Base-by-base conservation (phyloP, 257 asterid species). In the Cordia subcordata region DNA sequence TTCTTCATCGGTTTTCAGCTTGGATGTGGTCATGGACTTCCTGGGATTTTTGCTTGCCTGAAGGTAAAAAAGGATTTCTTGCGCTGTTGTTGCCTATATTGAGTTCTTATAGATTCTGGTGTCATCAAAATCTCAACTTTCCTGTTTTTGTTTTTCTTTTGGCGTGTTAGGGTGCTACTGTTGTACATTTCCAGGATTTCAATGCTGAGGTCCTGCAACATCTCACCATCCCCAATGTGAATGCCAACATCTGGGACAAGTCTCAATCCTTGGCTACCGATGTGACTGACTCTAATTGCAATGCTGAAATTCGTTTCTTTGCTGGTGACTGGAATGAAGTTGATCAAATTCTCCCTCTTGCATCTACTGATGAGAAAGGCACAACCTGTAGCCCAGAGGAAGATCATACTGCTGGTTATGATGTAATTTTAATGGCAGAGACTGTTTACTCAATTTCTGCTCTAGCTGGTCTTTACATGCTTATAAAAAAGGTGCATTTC, bases 1-100 rank as follows among this genome's bases (percentile, higher is more conserved):
- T 47, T n/a, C 40, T 52, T 64, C 60, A 10, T 55, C 62, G 55
- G 45, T 55, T 78, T 71, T 70, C 87, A 92, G 99, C 95, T 93
- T 49, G 99, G 99, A 67, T 93, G 99, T 71, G 99, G 99, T 63
- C 99, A 93, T 74, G 99, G 99, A 63, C 97, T 93, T 68, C 99
- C 99, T 53, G 97, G 99, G 51, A 83, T 89, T 35, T 86, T 76
- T 70, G 79, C 94, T 58, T 82, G 89, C 83, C 78, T 78, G 11
- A 75, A 82, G 94, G 99, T 92, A 67, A 65, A 61, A 38, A 23
- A 49, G 5, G 27, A 49, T 63, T 54, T 14, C 12, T 20, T 32
- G 14, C 17, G 13, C 15, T 44, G 49, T 32, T 6, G 22, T 19
- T 40, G 4, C 16, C 49, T 39, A 3, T 32, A 17, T 14, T 21